Evolutionary conservation across 441 rosid species (phyloP).

Genomic region (Gossypium armourianum): DNA sequence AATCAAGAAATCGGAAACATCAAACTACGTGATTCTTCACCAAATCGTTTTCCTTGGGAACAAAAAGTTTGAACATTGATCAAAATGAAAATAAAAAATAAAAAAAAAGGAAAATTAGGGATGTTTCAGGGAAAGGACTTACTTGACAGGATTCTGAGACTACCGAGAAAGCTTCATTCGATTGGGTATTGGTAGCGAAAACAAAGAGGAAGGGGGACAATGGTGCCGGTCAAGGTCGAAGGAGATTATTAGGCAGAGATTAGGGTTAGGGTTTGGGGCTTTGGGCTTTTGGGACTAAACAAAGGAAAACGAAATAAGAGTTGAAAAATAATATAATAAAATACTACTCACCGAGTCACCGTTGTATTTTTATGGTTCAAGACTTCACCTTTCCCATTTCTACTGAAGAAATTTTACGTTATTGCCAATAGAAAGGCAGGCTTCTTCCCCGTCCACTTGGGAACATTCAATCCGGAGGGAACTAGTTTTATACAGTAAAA

Average conservation of each 20-base stretch:
- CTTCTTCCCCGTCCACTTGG: too few species aligned
- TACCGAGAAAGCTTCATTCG: slow-evolving; percentile 2
- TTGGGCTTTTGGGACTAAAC: neutral
- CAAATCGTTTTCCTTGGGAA: neutral
- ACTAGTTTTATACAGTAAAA: too few species aligned
- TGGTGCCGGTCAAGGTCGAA: neutral
- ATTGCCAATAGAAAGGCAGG: too few species aligned
- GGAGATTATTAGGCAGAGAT: neutral
- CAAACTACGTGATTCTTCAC: neutral
- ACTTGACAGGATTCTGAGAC: neutral
- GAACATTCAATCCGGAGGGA: too few species aligned
- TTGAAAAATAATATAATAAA: neutral
- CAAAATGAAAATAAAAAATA: neutral
- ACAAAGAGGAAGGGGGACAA: neutral
- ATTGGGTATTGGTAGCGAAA: neutral
- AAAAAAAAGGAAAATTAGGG: neutral
- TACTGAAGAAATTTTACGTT: too few species aligned
- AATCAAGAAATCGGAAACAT: neutral
- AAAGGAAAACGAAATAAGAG: neutral
- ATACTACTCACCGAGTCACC: too few species aligned
- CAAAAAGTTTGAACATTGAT: neutral
- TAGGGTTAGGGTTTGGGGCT: slow-evolving; percentile 5
- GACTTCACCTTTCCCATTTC: too few species aligned
- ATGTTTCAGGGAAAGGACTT: neutral
- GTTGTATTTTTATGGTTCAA: too few species aligned